Conservation (phyloP, 495 filamentous ascomycete genomes). For the Evernia prunastri region DNA sequence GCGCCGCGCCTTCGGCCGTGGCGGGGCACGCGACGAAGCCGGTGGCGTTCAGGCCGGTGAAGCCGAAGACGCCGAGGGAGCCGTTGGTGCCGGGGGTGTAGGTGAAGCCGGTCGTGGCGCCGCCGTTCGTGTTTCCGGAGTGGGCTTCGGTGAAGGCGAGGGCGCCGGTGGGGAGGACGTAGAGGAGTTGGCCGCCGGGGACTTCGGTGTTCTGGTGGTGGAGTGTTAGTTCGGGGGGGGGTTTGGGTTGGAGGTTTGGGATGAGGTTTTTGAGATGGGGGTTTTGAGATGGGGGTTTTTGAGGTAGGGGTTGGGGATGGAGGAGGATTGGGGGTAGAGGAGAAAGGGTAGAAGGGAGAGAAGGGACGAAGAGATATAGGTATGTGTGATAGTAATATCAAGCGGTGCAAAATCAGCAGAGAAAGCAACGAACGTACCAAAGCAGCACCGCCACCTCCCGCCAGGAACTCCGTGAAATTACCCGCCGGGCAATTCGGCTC, state of each 20-base stretch:
- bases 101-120: conserved; percentile 4
- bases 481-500: conserved; percentile 3
- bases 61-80: neutral
- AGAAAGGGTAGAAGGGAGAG: too few species aligned
- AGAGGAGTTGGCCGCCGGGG: conserved; percentile 13
- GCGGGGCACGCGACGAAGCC: conserved; percentile 13
- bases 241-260: too few species aligned
- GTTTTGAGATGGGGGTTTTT: too few species aligned
- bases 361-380: too few species aligned
- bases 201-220: neutral
- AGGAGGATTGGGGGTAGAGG: neutral
- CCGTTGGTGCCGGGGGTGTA: neutral
- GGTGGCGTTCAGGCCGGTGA: neutral
- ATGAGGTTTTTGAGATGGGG: too few species aligned
- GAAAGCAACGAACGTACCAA: too few species aligned
- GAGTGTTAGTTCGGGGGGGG: neutral
- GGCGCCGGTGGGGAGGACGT: conserved; percentile 12
- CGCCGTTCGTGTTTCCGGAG: neutral
- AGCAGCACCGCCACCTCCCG: neutral
- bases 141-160: conserved; percentile 9
- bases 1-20: neutral
- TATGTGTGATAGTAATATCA: too few species aligned
- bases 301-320: too few species aligned
- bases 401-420: too few species aligned
- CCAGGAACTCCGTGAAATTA: neutral